These are phyloP conservation scores for Verticillium klebahnii DNA, from an alignment of 2,329 filamentous ascomycete species.

Conservation along the genomic window DNA sequence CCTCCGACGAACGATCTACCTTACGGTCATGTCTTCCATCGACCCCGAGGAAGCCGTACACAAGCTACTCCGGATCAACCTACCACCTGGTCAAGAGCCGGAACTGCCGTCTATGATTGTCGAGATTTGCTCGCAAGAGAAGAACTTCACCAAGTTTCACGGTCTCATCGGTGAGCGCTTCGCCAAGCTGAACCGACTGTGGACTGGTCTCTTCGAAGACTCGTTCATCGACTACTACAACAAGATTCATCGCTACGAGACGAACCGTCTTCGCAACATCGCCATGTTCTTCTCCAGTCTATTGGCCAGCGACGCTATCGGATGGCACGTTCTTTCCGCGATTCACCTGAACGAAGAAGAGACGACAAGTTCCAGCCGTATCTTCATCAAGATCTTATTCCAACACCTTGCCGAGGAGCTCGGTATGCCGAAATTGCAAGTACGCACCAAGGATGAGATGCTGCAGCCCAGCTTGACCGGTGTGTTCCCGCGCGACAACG, in stretches of 20 bases:
- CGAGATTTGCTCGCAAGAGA: conserved; percentile 93
- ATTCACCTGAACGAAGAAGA: conserved; percentile 95
- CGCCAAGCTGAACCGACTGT: conserved; percentile 90
- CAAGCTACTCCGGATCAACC: conserved; percentile 90
- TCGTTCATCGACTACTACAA: conserved; percentile 92
- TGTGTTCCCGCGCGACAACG: conserved; percentile 84
- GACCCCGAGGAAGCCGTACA: conserved; percentile 96
- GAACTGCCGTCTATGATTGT: conserved; percentile 96
- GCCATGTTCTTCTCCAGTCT: conserved; percentile 93
- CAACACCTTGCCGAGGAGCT: conserved; percentile 86
- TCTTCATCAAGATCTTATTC: conserved; percentile 97
- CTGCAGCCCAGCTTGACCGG: conserved; percentile 76
- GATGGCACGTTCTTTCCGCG: conserved; percentile 82
- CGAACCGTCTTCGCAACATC: conserved; percentile 90
- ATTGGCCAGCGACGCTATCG: conserved; percentile 80
- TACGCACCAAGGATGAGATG: conserved; percentile 71
- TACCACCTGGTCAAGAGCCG: conserved; percentile 80
- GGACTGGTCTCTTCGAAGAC: conserved; percentile 89
- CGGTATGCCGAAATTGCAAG: conserved; percentile 74
- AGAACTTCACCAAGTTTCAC: conserved; percentile 97
- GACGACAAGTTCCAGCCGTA: conserved; percentile 91
- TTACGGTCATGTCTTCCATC: conserved; percentile 95
- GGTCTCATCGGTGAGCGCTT: conserved; percentile 92
- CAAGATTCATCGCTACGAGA: conserved; percentile 95
- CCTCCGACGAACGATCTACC: conserved; percentile 87